A percentile compares a stretch with the other conserved stretches of the same genome.
Evolutionary conservation across 1,139 yeast species (phyloP).

Genomic region (Wickerhamomyces sp.): DNA sequence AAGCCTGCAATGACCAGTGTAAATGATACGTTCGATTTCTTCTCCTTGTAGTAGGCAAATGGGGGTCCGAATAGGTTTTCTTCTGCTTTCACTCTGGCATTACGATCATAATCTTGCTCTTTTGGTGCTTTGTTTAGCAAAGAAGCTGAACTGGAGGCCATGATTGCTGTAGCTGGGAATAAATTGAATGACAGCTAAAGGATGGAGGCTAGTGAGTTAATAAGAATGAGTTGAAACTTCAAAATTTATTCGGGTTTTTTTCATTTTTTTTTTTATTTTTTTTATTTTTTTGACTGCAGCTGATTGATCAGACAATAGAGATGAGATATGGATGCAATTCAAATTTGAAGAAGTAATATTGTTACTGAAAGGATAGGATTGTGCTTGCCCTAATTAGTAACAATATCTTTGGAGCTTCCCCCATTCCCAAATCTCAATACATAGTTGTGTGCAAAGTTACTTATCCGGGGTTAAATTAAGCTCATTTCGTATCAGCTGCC

Average conservation of each 20-base stretch:
- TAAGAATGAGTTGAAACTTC: too few relatives aligned
- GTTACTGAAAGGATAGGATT: too few relatives aligned
- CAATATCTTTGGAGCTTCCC: too few relatives aligned
- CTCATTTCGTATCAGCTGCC: too few relatives aligned
- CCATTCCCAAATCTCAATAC: too few relatives aligned
- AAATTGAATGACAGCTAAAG: too few relatives aligned
- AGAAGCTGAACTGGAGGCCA: not conserved
- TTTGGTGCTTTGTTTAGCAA: not conserved
- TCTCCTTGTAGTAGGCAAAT: constrained; percentile 19
- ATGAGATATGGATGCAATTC: too few relatives aligned
- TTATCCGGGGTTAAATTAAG: too few relatives aligned
- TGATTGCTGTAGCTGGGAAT: not conserved
- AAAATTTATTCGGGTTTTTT: not conserved
- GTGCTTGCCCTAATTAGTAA: too few relatives aligned
- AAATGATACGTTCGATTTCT: constrained; percentile 16
- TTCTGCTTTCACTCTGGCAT: constrained; percentile 8
- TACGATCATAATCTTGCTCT: not conserved
- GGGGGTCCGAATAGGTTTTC: constrained; percentile 23
- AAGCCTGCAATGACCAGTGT: constrained; percentile 23
- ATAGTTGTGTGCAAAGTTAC: too few relatives aligned
- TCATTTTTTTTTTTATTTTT: not conserved
- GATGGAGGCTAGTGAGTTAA: too few relatives aligned
- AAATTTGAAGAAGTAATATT: too few relatives aligned
- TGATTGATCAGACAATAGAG: not conserved
- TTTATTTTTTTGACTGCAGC: not conserved